Evolutionary conservation across 2,329 filamentous ascomycete genomes (phyloP).

Genomic region (Drechslerella stenobrocha): DNA sequence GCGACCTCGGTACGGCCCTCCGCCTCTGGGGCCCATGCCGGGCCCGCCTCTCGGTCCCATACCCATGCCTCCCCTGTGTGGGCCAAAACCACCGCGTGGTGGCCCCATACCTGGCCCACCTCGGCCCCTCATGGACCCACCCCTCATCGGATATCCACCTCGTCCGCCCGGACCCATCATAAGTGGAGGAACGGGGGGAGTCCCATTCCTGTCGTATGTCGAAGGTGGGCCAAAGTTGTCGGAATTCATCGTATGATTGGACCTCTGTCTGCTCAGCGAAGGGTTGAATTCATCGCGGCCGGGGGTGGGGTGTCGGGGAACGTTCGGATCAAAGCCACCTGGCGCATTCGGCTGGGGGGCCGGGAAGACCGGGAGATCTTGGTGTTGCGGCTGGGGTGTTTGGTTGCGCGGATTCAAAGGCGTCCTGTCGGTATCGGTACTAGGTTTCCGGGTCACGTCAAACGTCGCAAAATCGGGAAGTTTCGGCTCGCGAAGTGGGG

Average conservation of each 20-base stretch:
- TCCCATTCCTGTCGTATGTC: conserved; percentile 40
- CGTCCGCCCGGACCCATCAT: conserved; percentile 33
- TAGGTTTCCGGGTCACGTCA: conserved; percentile 49
- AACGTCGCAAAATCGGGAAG: conserved; percentile 53
- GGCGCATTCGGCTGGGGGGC: conserved; percentile 26
- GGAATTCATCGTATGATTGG: conserved; percentile 48
- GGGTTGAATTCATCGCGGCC: conserved; percentile 27
- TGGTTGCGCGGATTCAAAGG: conserved; percentile 51
- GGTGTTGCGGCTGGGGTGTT: conserved; percentile 27
- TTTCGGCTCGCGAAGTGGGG: conserved; percentile 48
- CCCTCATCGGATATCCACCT: conserved; percentile 44
- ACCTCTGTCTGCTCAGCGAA: conserved; percentile 39
- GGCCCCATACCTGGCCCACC: conserved; percentile 43
- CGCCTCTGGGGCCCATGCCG: conserved; percentile 10
- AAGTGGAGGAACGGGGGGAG: conserved; percentile 27
- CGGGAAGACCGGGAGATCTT: conserved; percentile 32
- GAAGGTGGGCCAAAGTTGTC: conserved; percentile 38
- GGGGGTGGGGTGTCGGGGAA: conserved; percentile 41
- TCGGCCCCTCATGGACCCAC: conserved; percentile 42
- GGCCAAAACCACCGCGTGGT: conserved; percentile 48
- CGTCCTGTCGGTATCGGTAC: conserved; percentile 51
- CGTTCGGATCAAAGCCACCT: conserved; percentile 42
- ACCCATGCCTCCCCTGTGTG: conserved; percentile 42
- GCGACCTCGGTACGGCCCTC: conserved; percentile 26
- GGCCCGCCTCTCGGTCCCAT: conserved; percentile 43